Base-by-base conservation (phyloP, 202 grass and related monocot genomes). In the Sporobolus alterniflorus region DNA sequence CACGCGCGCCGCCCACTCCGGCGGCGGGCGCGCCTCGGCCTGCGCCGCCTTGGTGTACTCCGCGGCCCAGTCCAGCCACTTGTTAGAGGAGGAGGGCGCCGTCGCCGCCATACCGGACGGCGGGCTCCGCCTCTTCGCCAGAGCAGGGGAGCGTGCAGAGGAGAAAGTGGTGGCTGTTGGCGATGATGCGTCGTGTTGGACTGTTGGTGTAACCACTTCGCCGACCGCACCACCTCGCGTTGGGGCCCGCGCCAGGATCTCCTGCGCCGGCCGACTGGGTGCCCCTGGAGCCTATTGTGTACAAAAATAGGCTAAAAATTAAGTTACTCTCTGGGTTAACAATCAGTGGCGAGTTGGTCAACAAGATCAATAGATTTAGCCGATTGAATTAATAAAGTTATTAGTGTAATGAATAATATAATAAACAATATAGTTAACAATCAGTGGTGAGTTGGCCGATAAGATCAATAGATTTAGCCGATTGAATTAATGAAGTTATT, bases 11-110 rank as follows among this genome's bases (percentile, higher is more conserved):
- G 73, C 80, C 91, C 94, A 94, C 67, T 82, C 87, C 39, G 43
- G 69, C 8, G 94, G 83, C 21, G 88, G 75, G 20, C 72, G 68
- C 20, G 82, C 90, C 66, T 77, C 90, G 9, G 78, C 84, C 87
- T 82, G 94, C 24, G 87, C 91, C 1, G 42, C 89, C 55, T 92
- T 97, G 31, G 89, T 90, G 83, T 87, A 90, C 85, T 90, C 89
- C 33, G 65, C 77, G 63, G 83, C 74, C 87, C 90, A 88, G 31
- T 87, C 76, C 59, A 87, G 73, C 87, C 82, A 85, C 41, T 17
- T 54, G 34, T 36, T 36, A 6, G 65, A 44, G 28, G 73, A 42
- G 16, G 47, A 3, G 26, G 33, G 14, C 78, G 79, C 55, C 30
- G 51, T 26, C 28, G 26, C 12, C 57, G 25, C 60, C 60, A 64